Conservation (phyloP, 352 stramenopile species). For the Globisporangium viniferum region DNA sequence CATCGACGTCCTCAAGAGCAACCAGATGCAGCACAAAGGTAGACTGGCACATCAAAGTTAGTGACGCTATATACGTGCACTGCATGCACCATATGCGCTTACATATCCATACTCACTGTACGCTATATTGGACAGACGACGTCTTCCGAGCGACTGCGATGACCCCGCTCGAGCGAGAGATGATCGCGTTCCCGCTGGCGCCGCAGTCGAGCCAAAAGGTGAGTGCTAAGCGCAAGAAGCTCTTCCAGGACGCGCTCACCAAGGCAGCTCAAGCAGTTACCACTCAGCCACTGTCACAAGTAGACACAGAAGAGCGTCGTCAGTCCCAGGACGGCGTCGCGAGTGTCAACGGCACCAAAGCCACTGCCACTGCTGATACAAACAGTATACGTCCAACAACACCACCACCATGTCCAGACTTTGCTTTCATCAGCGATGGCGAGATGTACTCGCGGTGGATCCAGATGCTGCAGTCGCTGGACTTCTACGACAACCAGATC, state of each 20-base stretch:
- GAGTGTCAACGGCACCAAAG: not conserved
- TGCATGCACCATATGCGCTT: too few relatives aligned
- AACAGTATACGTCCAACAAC: not conserved
- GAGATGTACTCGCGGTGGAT: slow-evolving; percentile 35
- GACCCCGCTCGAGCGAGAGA: slow-evolving; percentile 25
- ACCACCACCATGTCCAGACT: not conserved
- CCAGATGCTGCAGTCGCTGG: slow-evolving; percentile 41
- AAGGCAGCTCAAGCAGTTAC: not conserved
- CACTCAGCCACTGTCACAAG: not conserved
- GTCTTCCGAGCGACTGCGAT: slow-evolving; percentile 29
- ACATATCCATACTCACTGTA: too few relatives aligned
- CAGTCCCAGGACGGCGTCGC: not conserved
- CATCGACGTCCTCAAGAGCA: slow-evolving; percentile 24
- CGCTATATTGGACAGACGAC: slow-evolving; percentile 27
- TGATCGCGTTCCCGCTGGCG: slow-evolving; percentile 57
- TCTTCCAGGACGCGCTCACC: slow-evolving; percentile 51
- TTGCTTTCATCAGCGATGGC: not conserved
- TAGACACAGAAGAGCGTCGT: not conserved
- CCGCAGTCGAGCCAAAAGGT: slow-evolving; percentile 60
- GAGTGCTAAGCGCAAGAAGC: slow-evolving; percentile 47
- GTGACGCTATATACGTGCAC: not conserved
- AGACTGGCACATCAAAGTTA: not conserved
- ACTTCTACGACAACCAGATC: slow-evolving; percentile 76
- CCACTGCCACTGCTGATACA: not conserved
- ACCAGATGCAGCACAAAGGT: slow-evolving; percentile 32